A percentile compares a stretch with the other conserved stretches of the same genome.
Evolutionary conservation across 768 basidiomycete species (phyloP).

Genomic region (Agaricus sinodeliciosus): DNA sequence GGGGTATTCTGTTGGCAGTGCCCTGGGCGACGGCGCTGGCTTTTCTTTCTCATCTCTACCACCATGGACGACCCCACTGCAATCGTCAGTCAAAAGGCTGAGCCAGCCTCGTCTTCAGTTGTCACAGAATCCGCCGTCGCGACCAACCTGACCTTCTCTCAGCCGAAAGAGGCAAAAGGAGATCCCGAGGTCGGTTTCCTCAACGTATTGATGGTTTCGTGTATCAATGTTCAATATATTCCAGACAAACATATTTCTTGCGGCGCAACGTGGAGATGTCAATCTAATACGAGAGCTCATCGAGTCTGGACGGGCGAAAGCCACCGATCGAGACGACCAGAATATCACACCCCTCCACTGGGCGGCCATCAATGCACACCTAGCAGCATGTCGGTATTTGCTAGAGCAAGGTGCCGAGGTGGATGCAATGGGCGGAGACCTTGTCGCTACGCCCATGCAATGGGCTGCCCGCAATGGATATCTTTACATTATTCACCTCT

Average conservation of each 20-base stretch:
- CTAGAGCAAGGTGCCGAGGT: slow-evolving; percentile 92
- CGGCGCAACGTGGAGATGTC: slow-evolving; percentile 85
- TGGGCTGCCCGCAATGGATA: slow-evolving; percentile 99
- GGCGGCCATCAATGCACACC: slow-evolving; percentile 96
- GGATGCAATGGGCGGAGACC: slow-evolving; percentile 90
- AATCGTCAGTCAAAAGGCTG: slow-evolving; percentile 37
- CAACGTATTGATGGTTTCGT: neutral
- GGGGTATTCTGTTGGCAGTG: slow-evolving; percentile 2
- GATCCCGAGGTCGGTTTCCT: slow-evolving; percentile 28
- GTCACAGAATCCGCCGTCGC: slow-evolving; percentile 39
- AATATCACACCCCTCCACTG: slow-evolving; percentile 96
- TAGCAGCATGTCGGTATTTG: slow-evolving; percentile 81
- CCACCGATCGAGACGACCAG: slow-evolving; percentile 78
- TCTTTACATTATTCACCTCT: slow-evolving; percentile 89
- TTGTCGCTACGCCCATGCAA: slow-evolving; percentile 91
- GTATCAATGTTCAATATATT: slow-evolving; percentile 2
- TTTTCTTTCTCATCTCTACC: neutral
- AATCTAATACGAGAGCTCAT: slow-evolving; percentile 56
- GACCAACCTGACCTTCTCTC: slow-evolving; percentile 40
- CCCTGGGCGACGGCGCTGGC: neutral
- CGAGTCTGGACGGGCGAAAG: slow-evolving; percentile 61
- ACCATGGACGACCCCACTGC: slow-evolving; percentile 32
- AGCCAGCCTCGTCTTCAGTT: slow-evolving; percentile 43
- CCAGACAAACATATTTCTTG: slow-evolving; percentile 68
- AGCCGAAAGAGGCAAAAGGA: slow-evolving; percentile 26